phyloP scores from a whole-genome alignment of 1,139 yeast species.

The Chernovozyma sophiae-reginae region DNA sequence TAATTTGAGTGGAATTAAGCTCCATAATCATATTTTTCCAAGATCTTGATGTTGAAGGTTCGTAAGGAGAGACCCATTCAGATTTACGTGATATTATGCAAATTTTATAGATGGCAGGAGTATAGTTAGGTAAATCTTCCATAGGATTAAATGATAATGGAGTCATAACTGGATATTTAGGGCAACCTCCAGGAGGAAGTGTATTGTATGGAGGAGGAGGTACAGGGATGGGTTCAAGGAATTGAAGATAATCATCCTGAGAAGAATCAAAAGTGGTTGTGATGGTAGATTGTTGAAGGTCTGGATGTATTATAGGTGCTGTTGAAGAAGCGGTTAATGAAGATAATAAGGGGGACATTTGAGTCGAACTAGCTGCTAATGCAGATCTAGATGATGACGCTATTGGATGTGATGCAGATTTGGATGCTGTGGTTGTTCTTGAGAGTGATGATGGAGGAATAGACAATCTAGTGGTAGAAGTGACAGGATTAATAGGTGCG shows the following conservation, averaged over 20 bases:
- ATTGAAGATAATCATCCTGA: conserved; percentile 26
- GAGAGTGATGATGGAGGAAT: too few relatives aligned
- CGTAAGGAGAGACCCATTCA: conserved; percentile 69
- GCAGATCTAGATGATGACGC: too few relatives aligned
- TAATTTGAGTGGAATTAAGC: conserved; percentile 70
- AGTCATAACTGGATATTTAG: conserved; percentile 45
- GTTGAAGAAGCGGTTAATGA: too few relatives aligned
- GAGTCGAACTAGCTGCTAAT: too few relatives aligned
- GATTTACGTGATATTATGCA: conserved; percentile 51
- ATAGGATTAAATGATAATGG: conserved; percentile 7
- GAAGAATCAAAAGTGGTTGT: conserved; percentile 5
- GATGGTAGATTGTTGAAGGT: too few relatives aligned
- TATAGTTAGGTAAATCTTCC: conserved; percentile 23
- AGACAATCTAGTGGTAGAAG: too few relatives aligned
- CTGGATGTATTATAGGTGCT: too few relatives aligned
- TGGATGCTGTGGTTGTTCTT: too few relatives aligned
- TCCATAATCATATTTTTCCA: conserved; percentile 66
- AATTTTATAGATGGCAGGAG: conserved; percentile 56
- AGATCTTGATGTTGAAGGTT: conserved; percentile 53
- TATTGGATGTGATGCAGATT: too few relatives aligned
- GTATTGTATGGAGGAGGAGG: conserved; percentile 45
- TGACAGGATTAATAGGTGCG: too few relatives aligned
- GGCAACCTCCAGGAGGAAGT: conserved; percentile 49
- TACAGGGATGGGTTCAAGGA: conserved; percentile 50
- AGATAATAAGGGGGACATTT: too few relatives aligned